Conservation (phyloP, 805 yeast genomes). For the Kodamaea lidongshanica region DNA sequence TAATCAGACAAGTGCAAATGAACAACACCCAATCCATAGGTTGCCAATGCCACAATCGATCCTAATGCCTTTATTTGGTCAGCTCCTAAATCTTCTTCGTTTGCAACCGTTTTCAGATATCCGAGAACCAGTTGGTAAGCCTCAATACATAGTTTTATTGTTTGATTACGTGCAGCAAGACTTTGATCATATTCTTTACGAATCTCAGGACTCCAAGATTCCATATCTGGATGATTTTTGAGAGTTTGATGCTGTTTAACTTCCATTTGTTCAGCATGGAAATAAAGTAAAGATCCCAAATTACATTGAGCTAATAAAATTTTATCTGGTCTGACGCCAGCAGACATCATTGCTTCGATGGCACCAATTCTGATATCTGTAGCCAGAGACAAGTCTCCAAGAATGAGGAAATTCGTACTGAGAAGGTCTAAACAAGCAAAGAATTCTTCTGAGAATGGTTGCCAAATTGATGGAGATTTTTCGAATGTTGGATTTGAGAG, state of each 20-base stretch:
- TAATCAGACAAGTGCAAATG: constrained; percentile 54
- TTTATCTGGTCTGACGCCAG: constrained; percentile 62
- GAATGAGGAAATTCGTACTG: constrained; percentile 61
- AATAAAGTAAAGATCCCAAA: constrained; percentile 60
- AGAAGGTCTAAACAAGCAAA: constrained; percentile 72
- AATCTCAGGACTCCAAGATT: too few relatives aligned
- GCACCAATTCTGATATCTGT: constrained; percentile 55
- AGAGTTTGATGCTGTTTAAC: constrained; percentile 18
- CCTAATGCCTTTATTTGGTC: background rate
- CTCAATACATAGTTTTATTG: constrained; percentile 25
- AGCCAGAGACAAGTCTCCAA: constrained; percentile 63
- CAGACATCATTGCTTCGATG: constrained; percentile 67
- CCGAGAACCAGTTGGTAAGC: constrained; percentile 32
- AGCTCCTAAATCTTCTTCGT: background rate
- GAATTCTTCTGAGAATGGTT: constrained; percentile 69
- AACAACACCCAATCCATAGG: constrained; percentile 81
- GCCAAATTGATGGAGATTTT: constrained; percentile 62
- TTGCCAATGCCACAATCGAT: constrained; percentile 63
- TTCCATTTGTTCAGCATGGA: constrained; percentile 62
- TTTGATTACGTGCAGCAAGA: constrained; percentile 16
- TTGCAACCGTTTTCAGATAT: constrained; percentile 19
- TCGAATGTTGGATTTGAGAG: too few relatives aligned
- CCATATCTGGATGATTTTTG: too few relatives aligned
- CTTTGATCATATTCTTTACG: too few relatives aligned
- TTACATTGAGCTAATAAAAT: constrained; percentile 61